Evolutionary conservation across 371 early-diverging fungal species (phyloP).

Genomic region (Cokeromyces recurvatus): DNA sequence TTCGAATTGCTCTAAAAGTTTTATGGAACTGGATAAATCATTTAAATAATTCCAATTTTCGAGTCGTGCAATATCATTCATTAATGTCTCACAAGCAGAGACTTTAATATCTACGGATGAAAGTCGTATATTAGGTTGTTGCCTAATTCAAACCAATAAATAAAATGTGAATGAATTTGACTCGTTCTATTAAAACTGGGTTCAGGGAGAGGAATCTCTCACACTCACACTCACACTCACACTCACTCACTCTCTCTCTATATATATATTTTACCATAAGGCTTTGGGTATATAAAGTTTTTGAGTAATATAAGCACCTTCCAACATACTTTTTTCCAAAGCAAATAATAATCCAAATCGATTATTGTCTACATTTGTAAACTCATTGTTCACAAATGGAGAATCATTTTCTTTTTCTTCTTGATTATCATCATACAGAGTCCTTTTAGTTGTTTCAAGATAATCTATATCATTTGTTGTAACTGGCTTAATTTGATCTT

Average conservation of each 20-base stretch:
- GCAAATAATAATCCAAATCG: slow-evolving; percentile 24
- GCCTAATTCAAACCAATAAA: too few relatives aligned
- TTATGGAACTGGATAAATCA: slow-evolving; percentile 26
- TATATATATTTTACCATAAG: slow-evolving; percentile 40
- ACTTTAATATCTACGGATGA: slow-evolving; percentile 52
- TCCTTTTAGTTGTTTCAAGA: too few relatives aligned
- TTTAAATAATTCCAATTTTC: slow-evolving; percentile 34
- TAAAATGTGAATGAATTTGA: background rate
- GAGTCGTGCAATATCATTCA: slow-evolving; percentile 27
- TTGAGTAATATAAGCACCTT: slow-evolving; percentile 51
- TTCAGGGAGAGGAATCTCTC: too few relatives aligned
- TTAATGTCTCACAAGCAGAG: slow-evolving; percentile 43
- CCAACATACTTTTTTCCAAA: slow-evolving; percentile 42
- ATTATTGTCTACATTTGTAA: background rate
- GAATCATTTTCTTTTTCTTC: background rate
- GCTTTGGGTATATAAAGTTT: slow-evolving; percentile 55
- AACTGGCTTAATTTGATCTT: slow-evolving; percentile 6
- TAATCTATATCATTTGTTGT: background rate
- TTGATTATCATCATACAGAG: too few relatives aligned
- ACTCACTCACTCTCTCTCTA: too few relatives aligned
- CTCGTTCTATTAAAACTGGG: background rate
- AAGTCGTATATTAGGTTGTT: slow-evolving; percentile 45
- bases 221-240: too few relatives aligned
- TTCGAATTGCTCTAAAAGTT: slow-evolving; percentile 32
- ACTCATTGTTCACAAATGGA: background rate